Evolutionary conservation across 768 basidiomycete genomes (phyloP), one percentile per base, ranked within the genome.

Genomic region (Boletus tylopilopsis): DNA sequence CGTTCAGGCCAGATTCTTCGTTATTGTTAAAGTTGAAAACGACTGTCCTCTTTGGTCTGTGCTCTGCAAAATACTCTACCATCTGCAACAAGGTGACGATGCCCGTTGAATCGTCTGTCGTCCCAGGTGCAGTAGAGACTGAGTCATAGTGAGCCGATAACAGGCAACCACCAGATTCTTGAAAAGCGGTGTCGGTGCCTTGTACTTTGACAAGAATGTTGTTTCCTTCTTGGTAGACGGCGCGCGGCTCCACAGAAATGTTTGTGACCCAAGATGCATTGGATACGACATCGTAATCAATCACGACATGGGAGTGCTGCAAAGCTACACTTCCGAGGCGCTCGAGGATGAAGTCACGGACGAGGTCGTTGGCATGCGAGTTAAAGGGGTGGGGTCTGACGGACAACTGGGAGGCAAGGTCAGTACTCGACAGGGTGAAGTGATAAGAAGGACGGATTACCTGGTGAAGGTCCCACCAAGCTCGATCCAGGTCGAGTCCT

Each of bases 11-110:
- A 62, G 88, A 81, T 58, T 93, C 90, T 61, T 92, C 90, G 1
- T 85, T 90, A 52, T 92, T 91, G 64, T 93, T 93, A 63, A 90
- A 77, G 58, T 91, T 89, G 72, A 92, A 90, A 4, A 93, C 67
- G 6, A 84, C 83, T 0, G 86, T 87, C 33, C 81, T 74, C 35
- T 69, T 66, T 1, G 79, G 79, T 7, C 74, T 70, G 34, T 81
- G 71, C 47, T 68, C 65, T 0, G 74, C 71, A 45, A 82, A 71
- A 54, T 80, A 77, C 34, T 80, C 69, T 30, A 87, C 69, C 56
- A 92, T 73, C 49, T 87, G 83, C 22, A 90, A 63, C 1, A 87
- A 67, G 0, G 83, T 84, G 5, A 71, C 80, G 6, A 85, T 73
- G 11, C 82, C 85, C 78, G 89, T 88, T 15, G 85, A 86, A 52